Conservation (phyloP, 2,329 filamentous ascomycete species). For the Microcera coccophila region DNA sequence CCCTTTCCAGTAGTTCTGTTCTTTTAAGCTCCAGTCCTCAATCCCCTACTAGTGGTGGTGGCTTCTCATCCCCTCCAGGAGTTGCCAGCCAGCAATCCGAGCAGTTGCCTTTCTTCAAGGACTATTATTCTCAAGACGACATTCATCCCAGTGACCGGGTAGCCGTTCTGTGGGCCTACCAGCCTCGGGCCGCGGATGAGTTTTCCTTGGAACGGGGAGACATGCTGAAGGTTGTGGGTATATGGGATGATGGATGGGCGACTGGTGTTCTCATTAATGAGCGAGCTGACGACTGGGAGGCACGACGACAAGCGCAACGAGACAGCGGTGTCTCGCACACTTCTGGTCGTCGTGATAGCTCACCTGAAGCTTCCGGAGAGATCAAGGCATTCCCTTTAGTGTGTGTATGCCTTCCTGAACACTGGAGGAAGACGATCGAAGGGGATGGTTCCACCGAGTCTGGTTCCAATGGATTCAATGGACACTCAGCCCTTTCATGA, state of each 20-base stretch:
- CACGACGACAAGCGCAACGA: constrained; percentile 69
- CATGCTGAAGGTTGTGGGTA: constrained; percentile 96
- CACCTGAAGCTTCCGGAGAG: constrained; percentile 66
- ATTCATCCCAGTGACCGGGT: constrained; percentile 90
- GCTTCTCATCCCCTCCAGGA: constrained; percentile 80
- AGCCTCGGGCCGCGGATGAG: constrained; percentile 88
- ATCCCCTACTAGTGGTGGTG: constrained; percentile 69
- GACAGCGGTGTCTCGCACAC: constrained; percentile 92
- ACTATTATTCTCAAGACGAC: constrained; percentile 97
- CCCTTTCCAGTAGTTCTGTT: constrained; percentile 78
- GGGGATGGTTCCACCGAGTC: constrained; percentile 71
- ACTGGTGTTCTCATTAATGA: constrained; percentile 83
- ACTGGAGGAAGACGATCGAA: constrained; percentile 96
- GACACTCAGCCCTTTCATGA: constrained; percentile 27
- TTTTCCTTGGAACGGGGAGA: constrained; percentile 91
- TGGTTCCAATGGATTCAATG: constrained; percentile 42
- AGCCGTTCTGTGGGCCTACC: constrained; percentile 92
- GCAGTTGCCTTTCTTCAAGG: constrained; percentile 93
- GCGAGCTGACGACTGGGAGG: constrained; percentile 84
- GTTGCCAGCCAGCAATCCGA: constrained; percentile 88
- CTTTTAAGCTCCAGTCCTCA: constrained; percentile 67
- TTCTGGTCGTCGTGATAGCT: constrained; percentile 58
- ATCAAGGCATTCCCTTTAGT: constrained; percentile 98
- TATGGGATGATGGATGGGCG: constrained; percentile 99
- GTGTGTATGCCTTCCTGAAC: constrained; percentile 89